Base-by-base conservation (phyloP, 495 filamentous ascomycete species). In the Penicillium cinerascens region DNA sequence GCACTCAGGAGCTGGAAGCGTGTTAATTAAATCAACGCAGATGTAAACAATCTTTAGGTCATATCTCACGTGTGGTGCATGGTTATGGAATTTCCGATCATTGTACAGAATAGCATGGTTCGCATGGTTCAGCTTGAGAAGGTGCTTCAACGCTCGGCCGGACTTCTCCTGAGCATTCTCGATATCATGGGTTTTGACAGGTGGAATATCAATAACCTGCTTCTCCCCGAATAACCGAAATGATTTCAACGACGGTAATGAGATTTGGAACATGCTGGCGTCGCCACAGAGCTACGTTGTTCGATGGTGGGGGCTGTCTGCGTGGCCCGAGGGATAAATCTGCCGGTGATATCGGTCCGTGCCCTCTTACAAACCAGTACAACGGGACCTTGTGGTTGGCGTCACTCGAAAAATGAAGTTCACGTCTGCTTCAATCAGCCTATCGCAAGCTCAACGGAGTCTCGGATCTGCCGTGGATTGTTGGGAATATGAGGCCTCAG, bases 81-180 rank as follows among this genome's bases (percentile, higher is more conserved):
- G 91, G 62, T 97, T 98, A 72, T 96, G 87, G 66, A 87, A 96
- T 54, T 80, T 73, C 10, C 89, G 77, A 43, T 87, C 61, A 61
- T 93, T 67, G 63, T 87, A 96, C 47, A 97, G 64, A 46, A 97
- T 85, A 22, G 89, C 80, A 70, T 95, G 77, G 59, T 95, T 95
- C 29, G 85, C 83, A 75, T 99, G 95, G 68, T 99, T 97, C 22
- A 92, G 82, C 59, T 85, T 85, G 29, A 99, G 63, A 13, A 97
- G 77, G 66, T 97, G 91, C 67, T 93, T 96, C 47, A 99, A 77
- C 4, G 89, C 89, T 52, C 92, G 73, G 10, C 87, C 82, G 25
- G 87, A 74, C 68, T 91, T 95, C 51, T 92, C 90, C 8, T 82
- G 76, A 17, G 81, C 78, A 6, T 82, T 87, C 66, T 97, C 93